phyloP scores from a whole-genome alignment of 257 asterid genomes.

The Paraleonurus japonicus region DNA sequence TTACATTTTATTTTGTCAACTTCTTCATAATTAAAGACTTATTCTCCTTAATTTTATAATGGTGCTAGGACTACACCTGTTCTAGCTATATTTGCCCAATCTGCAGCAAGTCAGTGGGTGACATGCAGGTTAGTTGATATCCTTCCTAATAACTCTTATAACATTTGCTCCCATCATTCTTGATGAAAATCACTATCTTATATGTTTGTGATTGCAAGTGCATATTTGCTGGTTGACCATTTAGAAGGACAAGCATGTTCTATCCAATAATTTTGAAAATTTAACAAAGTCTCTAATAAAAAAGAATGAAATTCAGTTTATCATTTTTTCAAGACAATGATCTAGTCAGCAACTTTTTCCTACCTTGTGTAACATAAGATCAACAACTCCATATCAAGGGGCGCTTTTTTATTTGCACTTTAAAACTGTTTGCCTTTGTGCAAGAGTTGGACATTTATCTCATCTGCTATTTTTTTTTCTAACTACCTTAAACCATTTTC shows the following conservation, averaged over 20 bases:
- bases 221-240: not conserved
- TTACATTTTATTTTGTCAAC: not conserved
- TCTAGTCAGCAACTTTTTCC: not conserved
- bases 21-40: conserved; percentile 14
- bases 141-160: conserved; percentile 17
- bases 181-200: not conserved
- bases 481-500: not conserved
- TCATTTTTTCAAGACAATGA: not conserved
- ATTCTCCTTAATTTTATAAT: conserved; percentile 20
- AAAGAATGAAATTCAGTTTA: not conserved
- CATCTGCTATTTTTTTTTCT: not conserved
- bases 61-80: conserved; percentile 68
- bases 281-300: conserved; percentile 4
- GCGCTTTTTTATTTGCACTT: too few species aligned
- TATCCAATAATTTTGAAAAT: not conserved
- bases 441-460: not conserved
- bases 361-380: not conserved
- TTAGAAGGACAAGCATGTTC: conserved; percentile 5
- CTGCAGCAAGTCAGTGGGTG: conserved; percentile 93
- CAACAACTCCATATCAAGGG: too few species aligned
- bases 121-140: conserved; percentile 68
- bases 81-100: conserved; percentile 82
- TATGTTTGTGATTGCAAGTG: conserved; percentile 9
- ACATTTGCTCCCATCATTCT: not conserved
- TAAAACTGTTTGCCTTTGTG: too few species aligned